Evolutionary conservation across 768 basidiomycete species (phyloP), one percentile per base, ranked within the genome.

Genomic region (Xerocomus brunneocitrinus): DNA sequence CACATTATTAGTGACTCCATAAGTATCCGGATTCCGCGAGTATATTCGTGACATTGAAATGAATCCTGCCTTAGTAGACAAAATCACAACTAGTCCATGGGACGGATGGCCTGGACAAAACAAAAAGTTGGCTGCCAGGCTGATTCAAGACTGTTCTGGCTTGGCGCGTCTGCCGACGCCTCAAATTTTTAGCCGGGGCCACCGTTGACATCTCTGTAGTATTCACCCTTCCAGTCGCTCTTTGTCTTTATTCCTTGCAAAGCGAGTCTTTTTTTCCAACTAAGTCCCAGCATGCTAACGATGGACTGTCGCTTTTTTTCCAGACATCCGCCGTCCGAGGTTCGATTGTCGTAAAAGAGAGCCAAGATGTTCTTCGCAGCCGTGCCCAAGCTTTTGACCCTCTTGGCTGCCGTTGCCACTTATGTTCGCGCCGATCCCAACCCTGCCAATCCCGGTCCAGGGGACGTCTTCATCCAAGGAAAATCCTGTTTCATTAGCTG

Each of bases 381-480:
- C 38, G n/a, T 49, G 5, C 54, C 47, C 12, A 16, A 19, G 27
- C 27, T 58, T 27, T 61, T 67, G 16, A 36, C 43, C 6, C 27
- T 62, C 36, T 34, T 69, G 8, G 42, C 74, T 25, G 61, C 69
- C 16, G 45, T 62, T 32, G 64, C 73, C 28, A 60, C 47, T 49
- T 50, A 69, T 34, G 81, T 72, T n/a, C 74, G 67, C 47, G 87
- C 86, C 14, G 79, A 82, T 36, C 81, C 83, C 16, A 66, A 57
- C 7, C 90, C 91, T 39, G 76, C 63, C 47, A 75, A 68, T 25
- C 89, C 91, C 24, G 74, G 75, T 7, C 86, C 87, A 7, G 80
- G 80, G 39, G 71, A 76, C 40, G 61, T 76, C 25, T 87, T 78
- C 74, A 79, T 79, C 39, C 72, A 78, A 50, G 89, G 88, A 19